Conservation (phyloP, 2,329 filamentous ascomycete genomes). For the Talaromyces sp. region DNA sequence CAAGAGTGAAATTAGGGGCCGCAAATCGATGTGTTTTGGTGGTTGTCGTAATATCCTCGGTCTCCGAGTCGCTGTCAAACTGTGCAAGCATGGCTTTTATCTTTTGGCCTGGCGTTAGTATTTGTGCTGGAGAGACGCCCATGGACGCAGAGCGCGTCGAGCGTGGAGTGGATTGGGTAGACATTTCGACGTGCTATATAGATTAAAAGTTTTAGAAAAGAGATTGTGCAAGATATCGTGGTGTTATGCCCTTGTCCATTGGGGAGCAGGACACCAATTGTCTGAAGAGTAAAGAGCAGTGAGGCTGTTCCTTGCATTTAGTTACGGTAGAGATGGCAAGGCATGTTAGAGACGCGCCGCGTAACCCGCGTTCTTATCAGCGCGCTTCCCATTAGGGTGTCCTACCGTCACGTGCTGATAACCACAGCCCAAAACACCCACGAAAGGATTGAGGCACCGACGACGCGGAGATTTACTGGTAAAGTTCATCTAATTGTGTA, state of each 20-base stretch:
- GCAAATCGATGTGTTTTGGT: neutral
- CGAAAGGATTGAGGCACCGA: neutral
- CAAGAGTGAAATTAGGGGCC: neutral
- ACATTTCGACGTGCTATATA: constrained; percentile 4
- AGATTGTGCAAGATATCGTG: neutral
- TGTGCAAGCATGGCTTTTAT: constrained; percentile 18
- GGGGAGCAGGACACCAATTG: neutral
- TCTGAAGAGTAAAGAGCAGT: neutral
- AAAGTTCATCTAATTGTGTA: neutral
- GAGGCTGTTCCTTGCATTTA: neutral
- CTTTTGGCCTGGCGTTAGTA: constrained; percentile 15
- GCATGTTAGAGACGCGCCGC: constrained; percentile 14
- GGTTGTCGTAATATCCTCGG: neutral
- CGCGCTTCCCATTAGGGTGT: constrained; percentile 5
- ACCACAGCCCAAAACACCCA: neutral
- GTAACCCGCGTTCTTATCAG: constrained; percentile 16
- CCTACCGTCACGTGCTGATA: constrained; percentile 11
- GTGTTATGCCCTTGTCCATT: neutral
- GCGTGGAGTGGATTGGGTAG: constrained; percentile 18
- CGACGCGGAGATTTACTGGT: neutral
- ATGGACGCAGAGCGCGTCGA: constrained; percentile 14
- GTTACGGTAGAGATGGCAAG: constrained; percentile 4
- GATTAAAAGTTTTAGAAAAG: neutral
- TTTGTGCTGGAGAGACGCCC: constrained; percentile 1
- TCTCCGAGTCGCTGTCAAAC: constrained; percentile 15